These are phyloP conservation scores for Amesomyces nigricolor DNA, from an alignment of 2,329 filamentous ascomycete species.

Conservation along the genomic window DNA sequence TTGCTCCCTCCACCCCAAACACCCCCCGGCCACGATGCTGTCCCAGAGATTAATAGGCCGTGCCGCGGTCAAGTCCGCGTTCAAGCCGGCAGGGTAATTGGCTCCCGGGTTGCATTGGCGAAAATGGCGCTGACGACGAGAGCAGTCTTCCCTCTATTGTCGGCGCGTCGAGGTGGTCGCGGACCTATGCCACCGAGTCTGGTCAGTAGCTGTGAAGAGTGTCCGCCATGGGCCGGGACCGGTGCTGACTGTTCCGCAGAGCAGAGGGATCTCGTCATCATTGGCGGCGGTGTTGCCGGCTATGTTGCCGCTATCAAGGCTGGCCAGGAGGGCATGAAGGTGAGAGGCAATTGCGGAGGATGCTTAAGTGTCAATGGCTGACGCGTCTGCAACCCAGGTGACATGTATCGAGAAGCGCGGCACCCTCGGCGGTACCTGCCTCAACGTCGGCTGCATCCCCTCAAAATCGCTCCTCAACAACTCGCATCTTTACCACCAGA, in stretches of 20 bases:
- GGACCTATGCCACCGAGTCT: constrained; percentile 54
- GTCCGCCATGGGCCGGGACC: constrained; percentile 34
- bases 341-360: constrained; percentile 32
- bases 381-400: constrained; percentile 52
- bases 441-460: constrained; percentile 98
- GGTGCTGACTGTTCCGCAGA: constrained; percentile 50
- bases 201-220: constrained; percentile 38
- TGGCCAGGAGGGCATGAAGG: constrained; percentile 94
- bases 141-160: constrained; percentile 47
- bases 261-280: constrained; percentile 95
- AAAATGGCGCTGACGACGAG: constrained; percentile 27
- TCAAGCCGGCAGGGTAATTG: constrained; percentile 49
- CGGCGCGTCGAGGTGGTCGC: constrained; percentile 48
- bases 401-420: constrained; percentile 98
- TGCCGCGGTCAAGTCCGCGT: constrained; percentile 51
- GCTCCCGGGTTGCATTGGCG: constrained; percentile 17
- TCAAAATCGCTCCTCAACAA: constrained; percentile 99
- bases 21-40: constrained; percentile 46
- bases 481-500: constrained; percentile 95
- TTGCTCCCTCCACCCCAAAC: constrained; percentile 4
- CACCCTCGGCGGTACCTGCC: constrained; percentile 87
- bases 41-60: constrained; percentile 56
- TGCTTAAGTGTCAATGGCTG: not conserved
- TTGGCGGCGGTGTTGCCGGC: constrained; percentile 94
- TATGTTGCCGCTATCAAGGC: constrained; percentile 99